Conservation (phyloP, 2,329 filamentous ascomycete genomes). For the Lecanicillium sp. region DNA sequence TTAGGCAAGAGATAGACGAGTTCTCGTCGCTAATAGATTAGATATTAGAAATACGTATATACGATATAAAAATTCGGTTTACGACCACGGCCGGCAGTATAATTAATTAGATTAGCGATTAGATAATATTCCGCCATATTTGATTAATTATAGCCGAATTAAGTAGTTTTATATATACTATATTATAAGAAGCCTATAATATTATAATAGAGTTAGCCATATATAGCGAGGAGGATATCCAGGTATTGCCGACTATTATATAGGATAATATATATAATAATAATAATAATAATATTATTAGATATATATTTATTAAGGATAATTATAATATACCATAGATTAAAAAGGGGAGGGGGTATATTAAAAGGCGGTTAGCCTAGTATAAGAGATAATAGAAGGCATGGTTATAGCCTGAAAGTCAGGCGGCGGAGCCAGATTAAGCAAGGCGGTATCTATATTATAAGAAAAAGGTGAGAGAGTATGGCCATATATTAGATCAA, state of each 20-base stretch:
- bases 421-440: too few species aligned
- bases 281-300: background rate
- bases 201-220: background rate
- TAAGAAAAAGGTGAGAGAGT: background rate
- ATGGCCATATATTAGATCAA: background rate
- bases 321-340: background rate
- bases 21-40: constrained; percentile 1
- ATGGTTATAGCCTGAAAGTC: background rate
- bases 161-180: background rate
- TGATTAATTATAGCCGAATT: background rate
- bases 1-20: background rate
- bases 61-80: constrained; percentile 1
- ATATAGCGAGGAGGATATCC: background rate
- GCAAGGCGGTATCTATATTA: too few species aligned
- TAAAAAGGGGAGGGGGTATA: background rate
- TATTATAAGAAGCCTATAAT: background rate
- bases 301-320: background rate
- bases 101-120: background rate
- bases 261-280: background rate
- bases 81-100: background rate
- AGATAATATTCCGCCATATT: background rate
- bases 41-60: constrained; percentile 1
- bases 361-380: background rate
- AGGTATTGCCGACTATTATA: background rate
- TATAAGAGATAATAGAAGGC: background rate